Conservation (phyloP, 2,329 filamentous ascomycete species). For the Chaetomium sp. region DNA sequence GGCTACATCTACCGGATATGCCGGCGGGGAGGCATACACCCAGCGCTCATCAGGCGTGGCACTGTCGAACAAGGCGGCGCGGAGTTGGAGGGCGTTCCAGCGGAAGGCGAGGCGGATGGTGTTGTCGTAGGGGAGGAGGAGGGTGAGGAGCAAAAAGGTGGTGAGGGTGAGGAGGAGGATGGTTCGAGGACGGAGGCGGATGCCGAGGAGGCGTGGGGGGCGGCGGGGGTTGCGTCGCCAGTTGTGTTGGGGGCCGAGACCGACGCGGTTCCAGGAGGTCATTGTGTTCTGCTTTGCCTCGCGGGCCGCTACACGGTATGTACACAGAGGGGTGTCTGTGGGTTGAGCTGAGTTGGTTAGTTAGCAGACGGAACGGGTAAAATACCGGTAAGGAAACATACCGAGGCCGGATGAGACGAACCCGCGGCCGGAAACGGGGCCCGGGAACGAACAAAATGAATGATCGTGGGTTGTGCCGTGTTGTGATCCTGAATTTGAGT, state of each 20-base stretch:
- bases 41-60: slow-evolving; percentile 25
- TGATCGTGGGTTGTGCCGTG: too few relatives aligned
- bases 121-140: slow-evolving; percentile 28
- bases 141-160: slow-evolving; percentile 16
- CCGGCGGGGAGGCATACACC: slow-evolving; percentile 13
- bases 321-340: too few relatives aligned
- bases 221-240: too few relatives aligned
- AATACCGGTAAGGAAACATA: neutral
- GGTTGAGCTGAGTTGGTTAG: neutral
- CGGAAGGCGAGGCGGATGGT: slow-evolving; percentile 23
- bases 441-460: neutral
- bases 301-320: too few relatives aligned
- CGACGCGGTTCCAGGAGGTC: slow-evolving; percentile 7
- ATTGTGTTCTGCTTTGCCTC: too few relatives aligned
- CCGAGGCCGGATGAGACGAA: neutral
- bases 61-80: neutral
- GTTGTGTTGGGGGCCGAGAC: neutral
- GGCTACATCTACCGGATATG: slow-evolving; percentile 38
- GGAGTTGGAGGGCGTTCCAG: slow-evolving; percentile 21
- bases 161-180: neutral
- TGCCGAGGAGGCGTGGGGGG: neutral
- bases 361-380: neutral
- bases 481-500: too few relatives aligned
- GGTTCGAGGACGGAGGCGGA: neutral
- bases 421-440: neutral